Base-by-base conservation (phyloP, 2,329 filamentous ascomycete species). In the Calonectria leucothoes region DNA sequence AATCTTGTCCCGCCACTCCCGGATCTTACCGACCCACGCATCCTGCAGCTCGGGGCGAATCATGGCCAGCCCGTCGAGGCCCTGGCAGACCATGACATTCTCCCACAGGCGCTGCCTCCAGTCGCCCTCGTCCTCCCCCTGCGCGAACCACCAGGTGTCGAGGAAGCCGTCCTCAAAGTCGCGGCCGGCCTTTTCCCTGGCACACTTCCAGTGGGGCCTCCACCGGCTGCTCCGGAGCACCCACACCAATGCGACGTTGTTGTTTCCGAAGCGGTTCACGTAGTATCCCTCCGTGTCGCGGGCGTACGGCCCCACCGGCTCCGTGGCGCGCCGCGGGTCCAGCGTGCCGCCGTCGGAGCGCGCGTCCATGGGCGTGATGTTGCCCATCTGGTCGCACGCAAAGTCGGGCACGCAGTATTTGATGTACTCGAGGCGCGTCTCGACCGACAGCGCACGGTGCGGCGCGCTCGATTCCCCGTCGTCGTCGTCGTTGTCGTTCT, bases 391-490 rank as follows among this genome's bases (percentile, higher is more conserved):
- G 25, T 71, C 70, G 42, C 70, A 72, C 8, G 63, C 70, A 37
- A 72, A 72, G 42, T 72, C 70, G 8, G 70, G 70, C 4, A 72
- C 42, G 33, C 70, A 72, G 37, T 72, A 72, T 20, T 72, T 72
- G 39, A 72, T 67, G 45, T 68, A 68, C 64, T 72, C 70, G 33
- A 72, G 64, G 42, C 70, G 70, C 2, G 70, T 72, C 4, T 72
- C 64, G 7, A 55, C 45, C 8, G 52, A 48, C 39, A 72, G 27
- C 7, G 70, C 23, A 20, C 64, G 70, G 7, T 55, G 63, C 11
- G 31, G 17, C n/a, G 17, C 7, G 14, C 20, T 4, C 8, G 0
- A 4, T 4, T n/a, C 4, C 23, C 1, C 37, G 1, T 42, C 17
- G 15, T 20, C 37, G 12, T 42, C 15, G 6, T 6, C 37, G 3